Evolutionary conservation across 495 filamentous ascomycete genomes (phyloP).

Genomic region (Aspergillus nanangensis): DNA sequence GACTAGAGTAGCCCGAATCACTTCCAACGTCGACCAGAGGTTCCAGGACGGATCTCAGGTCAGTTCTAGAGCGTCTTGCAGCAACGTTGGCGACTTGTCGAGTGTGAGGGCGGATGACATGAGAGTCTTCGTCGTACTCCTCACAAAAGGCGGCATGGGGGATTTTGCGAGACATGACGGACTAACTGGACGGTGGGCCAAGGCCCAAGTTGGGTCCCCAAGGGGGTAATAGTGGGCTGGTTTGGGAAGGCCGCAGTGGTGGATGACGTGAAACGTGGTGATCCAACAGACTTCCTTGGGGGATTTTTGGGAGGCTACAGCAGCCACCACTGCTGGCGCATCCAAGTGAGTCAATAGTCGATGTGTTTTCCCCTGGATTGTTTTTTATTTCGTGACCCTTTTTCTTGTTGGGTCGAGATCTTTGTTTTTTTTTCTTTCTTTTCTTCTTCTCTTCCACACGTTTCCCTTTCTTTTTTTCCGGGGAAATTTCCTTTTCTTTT

Average conservation of each 20-base stretch:
- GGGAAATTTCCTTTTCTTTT: constrained; percentile 6
- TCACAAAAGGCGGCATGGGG: constrained; percentile 48
- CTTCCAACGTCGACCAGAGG: constrained; percentile 46
- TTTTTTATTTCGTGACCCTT: too few species aligned
- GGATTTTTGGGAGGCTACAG: constrained; percentile 17
- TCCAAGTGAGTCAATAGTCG: constrained; percentile 21
- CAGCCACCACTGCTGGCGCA: constrained; percentile 20
- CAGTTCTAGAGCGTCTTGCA: constrained; percentile 49
- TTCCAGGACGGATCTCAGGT: constrained; percentile 29
- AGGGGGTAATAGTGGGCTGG: constrained; percentile 8
- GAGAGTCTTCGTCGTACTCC: constrained; percentile 52
- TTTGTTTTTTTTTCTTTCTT: constrained; percentile 12
- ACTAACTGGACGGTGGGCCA: constrained; percentile 20
- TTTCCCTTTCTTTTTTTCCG: constrained; percentile 7
- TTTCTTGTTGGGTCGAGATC: too few species aligned
- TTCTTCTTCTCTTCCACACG: constrained; percentile 7
- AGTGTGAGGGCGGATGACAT: constrained; percentile 43
- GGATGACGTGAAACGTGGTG: constrained; percentile 32
- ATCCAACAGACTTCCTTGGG: constrained; percentile 23
- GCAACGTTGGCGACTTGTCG: constrained; percentile 49
- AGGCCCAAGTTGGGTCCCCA: constrained; percentile 20
- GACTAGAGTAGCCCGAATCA: constrained; percentile 65
- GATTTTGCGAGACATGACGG: constrained; percentile 35
- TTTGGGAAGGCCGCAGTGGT: constrained; percentile 16
- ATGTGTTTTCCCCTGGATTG: too few species aligned